Base-by-base conservation (phyloP, 176 grass and related monocot genomes). In the Microstegium vimineum region DNA sequence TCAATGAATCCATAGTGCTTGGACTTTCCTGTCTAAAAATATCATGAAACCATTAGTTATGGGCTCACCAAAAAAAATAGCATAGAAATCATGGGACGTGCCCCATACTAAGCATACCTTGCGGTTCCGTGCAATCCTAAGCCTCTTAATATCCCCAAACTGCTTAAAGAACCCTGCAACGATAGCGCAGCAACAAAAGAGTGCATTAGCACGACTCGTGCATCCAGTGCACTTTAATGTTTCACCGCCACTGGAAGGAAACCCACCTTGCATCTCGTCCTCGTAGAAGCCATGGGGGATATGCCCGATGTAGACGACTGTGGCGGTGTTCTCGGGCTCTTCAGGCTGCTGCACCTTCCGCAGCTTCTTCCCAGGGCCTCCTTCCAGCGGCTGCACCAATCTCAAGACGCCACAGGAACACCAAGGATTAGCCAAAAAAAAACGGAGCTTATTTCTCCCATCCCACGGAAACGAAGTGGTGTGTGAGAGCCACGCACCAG, bases 271-370 rank as follows among this genome's bases (percentile, higher is more conserved):
- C 92, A 98, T 98, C 88, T 98, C 75, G 8, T 98, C 90, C 79
- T 94, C 90, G 32, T 98, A 98, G 75, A 98, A 98, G 12, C 95
- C 95, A 61, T 98, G 92, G 73, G 92, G 95, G 26, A 98, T 94
- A 66, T 98, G 95, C 7, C 92, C 95, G 43, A 98, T 90, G 57
- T 98, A 98, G 28, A 98, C 69, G 13, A 93, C 86, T 0, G 90
- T 95, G 13, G 92, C 76, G 3, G 81, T 94, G 80, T 91, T 97
- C 45, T 83, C 87, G 9, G 81, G 85, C 76, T 92, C 84, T 20
- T 62, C 82, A 49, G 77, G 45, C 30, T 87, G 33, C 71, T 83
- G 51, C 83, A 72, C 60, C 84, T 89, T 87, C 66, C 62, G 66
- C 45, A 59, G 59, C 74, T 80, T 81, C 88, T 85, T 89, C 15